A percentile compares a stretch with the other conserved stretches of the same genome.
phyloP scores from a whole-genome alignment of 2,329 filamentous ascomycete genomes.

The Aureobasidium sp. region DNA sequence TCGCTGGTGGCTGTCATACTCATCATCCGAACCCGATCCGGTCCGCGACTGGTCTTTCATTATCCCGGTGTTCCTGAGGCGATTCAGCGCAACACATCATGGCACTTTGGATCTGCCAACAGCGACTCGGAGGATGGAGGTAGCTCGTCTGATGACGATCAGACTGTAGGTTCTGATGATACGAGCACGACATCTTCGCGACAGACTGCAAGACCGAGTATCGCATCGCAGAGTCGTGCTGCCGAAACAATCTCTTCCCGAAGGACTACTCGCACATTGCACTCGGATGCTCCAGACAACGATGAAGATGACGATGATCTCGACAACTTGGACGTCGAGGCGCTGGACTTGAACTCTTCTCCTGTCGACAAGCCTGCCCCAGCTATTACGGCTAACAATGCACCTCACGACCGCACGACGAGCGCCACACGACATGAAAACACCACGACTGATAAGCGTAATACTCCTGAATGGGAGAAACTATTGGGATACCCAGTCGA shows the following conservation, averaged over 20 bases:
- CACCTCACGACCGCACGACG: not conserved
- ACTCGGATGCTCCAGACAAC: slow-evolving; percentile 15
- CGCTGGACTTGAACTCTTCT: not conserved
- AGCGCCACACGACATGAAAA: not conserved
- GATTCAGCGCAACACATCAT: not conserved
- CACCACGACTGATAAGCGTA: slow-evolving; percentile 4
- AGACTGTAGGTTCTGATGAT: not conserved
- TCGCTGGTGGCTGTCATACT: slow-evolving; percentile 62
- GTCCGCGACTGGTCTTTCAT: slow-evolving; percentile 77
- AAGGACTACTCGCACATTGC: slow-evolving; percentile 12
- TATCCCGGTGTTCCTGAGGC: slow-evolving; percentile 49
- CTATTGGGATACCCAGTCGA: slow-evolving; percentile 66
- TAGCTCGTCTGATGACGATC: slow-evolving; percentile 3
- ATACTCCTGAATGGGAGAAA: slow-evolving; percentile 49
- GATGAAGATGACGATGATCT: slow-evolving; percentile 14
- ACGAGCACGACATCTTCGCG: not conserved
- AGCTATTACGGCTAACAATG: not conserved
- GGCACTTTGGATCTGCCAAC: slow-evolving; percentile 8
- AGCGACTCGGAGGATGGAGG: slow-evolving; percentile 10
- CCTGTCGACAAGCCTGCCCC: not conserved
- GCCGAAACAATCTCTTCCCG: not conserved
- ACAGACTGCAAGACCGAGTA: slow-evolving; percentile 1
- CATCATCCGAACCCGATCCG: slow-evolving; percentile 66
- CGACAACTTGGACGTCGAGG: slow-evolving; percentile 1
- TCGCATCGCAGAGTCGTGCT: slow-evolving; percentile 5